Evolutionary conservation across 1,284 basidiomycete genomes (phyloP).

Genomic region (Austropuccinia psidii): DNA sequence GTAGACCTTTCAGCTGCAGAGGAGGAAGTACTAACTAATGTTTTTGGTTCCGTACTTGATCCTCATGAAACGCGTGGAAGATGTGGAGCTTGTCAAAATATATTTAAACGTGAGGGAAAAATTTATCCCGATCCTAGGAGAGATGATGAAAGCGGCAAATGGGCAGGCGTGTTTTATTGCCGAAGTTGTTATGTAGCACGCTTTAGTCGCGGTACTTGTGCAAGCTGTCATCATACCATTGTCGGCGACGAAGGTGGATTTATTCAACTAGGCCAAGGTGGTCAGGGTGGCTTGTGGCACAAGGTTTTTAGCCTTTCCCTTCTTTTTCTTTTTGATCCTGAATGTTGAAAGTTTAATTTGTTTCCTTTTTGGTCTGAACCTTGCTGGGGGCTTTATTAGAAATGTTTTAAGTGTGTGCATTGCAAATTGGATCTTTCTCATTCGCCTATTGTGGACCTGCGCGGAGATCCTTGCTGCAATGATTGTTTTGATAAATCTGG

Average conservation of each 20-base stretch:
- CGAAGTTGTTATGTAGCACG: conserved; percentile 27
- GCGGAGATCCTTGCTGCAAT: conserved; percentile 33
- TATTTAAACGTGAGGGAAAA: conserved; percentile 36
- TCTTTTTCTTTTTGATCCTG: not conserved
- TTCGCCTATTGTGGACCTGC: conserved; percentile 21
- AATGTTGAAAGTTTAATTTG: not conserved
- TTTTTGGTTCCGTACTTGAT: conserved; percentile 35
- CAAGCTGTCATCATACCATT: conserved; percentile 13
- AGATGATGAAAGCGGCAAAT: conserved; percentile 26
- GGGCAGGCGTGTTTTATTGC: conserved; percentile 37
- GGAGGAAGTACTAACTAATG: conserved; percentile 33
- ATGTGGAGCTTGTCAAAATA: conserved; percentile 24
- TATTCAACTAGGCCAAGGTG: conserved; percentile 34
- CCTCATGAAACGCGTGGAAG: conserved; percentile 32
- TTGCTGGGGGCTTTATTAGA: not conserved
- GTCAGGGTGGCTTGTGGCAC: conserved; percentile 30
- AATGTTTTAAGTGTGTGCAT: conserved; percentile 36
- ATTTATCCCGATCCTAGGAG: conserved; percentile 32
- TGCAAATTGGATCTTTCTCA: conserved; percentile 20
- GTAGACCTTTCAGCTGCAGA: conserved; percentile 33
- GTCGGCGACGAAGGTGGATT: conserved; percentile 33
- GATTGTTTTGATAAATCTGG: conserved; percentile 29
- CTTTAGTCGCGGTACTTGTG: conserved; percentile 29
- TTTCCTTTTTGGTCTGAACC: not conserved
- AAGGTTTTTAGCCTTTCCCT: not conserved